Evolutionary conservation across 2,329 filamentous ascomycete species (phyloP).

Genomic region (Pleoardoris graminearum): DNA sequence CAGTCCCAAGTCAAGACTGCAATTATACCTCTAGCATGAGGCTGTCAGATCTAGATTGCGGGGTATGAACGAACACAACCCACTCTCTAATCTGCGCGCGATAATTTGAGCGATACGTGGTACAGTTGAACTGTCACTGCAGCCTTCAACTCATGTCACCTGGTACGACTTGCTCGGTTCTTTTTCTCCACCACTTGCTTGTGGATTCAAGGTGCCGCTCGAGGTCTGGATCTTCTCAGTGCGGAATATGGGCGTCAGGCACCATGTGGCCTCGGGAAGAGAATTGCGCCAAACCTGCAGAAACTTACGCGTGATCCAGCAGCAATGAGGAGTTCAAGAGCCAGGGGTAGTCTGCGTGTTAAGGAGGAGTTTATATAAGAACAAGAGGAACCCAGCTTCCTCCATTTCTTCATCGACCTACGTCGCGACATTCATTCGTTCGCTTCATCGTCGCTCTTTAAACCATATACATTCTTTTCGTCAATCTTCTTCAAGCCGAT

Average conservation of each 20-base stretch:
- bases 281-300: not conserved
- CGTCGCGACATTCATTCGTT: conserved; percentile 5
- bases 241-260: not conserved
- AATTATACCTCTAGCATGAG: conserved; percentile 1
- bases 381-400: not conserved
- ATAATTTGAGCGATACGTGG: not conserved
- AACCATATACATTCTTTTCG: not conserved
- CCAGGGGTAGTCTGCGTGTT: not conserved
- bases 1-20: not conserved
- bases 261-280: not conserved
- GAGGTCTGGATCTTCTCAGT: not conserved
- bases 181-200: not conserved
- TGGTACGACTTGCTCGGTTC: not conserved
- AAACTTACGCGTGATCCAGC: not conserved
- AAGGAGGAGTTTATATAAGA: not conserved
- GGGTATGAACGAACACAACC: not conserved
- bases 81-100: not conserved
- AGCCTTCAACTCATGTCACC: not conserved
- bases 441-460: not conserved
- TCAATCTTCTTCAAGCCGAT: not conserved
- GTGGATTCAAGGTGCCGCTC: not conserved
- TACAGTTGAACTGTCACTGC: not conserved
- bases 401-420: not conserved
- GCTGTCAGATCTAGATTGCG: conserved; percentile 4
- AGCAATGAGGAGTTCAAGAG: no score